Evolutionary conservation across 345 rosid genomes (phyloP).

Genomic region (Eucalyptus pumila): DNA sequence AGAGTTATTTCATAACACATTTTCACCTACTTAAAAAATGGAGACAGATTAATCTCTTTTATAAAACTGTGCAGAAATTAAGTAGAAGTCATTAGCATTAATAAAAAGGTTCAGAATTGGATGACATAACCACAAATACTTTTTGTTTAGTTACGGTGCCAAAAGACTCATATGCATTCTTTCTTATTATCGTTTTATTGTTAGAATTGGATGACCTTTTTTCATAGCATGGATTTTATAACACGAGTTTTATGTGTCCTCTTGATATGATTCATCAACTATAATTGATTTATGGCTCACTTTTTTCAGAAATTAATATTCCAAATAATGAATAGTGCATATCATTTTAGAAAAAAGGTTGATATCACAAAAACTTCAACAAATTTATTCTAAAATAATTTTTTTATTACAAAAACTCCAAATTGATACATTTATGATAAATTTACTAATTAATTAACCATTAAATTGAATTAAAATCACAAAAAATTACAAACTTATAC

Average conservation of each 20-base stretch:
- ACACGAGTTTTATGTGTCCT: neutral
- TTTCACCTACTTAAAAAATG: neutral
- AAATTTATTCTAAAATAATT: fast-evolving
- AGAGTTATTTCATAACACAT: neutral
- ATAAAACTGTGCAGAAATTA: neutral
- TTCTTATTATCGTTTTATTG: fast-evolving
- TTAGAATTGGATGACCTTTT: no score
- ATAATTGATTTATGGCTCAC: neutral
- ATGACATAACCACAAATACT: neutral
- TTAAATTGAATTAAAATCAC: no score
- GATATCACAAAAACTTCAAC: fast-evolving
- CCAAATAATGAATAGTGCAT: neutral
- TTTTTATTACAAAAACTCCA: fast-evolving
- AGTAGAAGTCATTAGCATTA: neutral
- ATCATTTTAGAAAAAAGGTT: fast-evolving
- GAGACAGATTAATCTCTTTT: neutral
- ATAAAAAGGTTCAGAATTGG: neutral
- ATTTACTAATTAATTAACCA: fast-evolving
- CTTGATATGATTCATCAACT: fast-evolving
- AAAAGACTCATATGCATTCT: no score
- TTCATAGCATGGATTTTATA: no score
- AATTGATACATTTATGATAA: fast-evolving
- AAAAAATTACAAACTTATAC: fast-evolving
- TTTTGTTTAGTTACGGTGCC: fast-evolving
- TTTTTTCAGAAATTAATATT: neutral